Evolutionary conservation across 1,139 yeast genomes (phyloP).

Genomic region (Casaregolazyma suthepensis): DNA sequence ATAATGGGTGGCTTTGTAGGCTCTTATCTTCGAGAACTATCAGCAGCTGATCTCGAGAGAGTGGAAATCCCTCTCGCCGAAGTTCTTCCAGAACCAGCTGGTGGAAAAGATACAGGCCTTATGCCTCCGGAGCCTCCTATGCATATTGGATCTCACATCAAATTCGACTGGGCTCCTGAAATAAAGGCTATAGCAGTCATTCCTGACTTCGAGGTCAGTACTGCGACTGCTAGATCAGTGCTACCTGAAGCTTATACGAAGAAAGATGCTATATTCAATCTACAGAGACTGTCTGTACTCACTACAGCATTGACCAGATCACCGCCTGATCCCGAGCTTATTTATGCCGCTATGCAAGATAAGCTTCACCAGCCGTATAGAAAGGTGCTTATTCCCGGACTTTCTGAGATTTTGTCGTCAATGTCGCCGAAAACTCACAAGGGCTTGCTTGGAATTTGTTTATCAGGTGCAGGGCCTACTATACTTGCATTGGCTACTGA

Average conservation of each 20-base stretch:
- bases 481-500: slow-evolving; percentile 88
- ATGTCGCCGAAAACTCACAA: slow-evolving; percentile 78
- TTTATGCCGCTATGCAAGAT: slow-evolving; percentile 95
- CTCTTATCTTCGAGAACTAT: slow-evolving; percentile 76
- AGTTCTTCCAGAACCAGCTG: slow-evolving; percentile 73
- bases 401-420: slow-evolving; percentile 69
- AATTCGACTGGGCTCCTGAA: slow-evolving; percentile 74
- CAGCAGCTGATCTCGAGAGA: slow-evolving; percentile 60
- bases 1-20: slow-evolving; percentile 99
- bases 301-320: slow-evolving; percentile 79
- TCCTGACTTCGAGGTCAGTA: slow-evolving; percentile 90
- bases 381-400: slow-evolving; percentile 83
- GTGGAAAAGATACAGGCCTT: slow-evolving; percentile 58
- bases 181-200: slow-evolving; percentile 86
- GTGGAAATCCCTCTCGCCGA: slow-evolving; percentile 80
- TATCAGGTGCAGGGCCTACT: slow-evolving; percentile 98
- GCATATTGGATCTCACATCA: slow-evolving; percentile 82
- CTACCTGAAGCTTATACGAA: slow-evolving; percentile 76
- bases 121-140: slow-evolving; percentile 79
- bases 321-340: slow-evolving; percentile 75
- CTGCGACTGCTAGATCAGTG: slow-evolving; percentile 86
- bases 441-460: slow-evolving; percentile 87
- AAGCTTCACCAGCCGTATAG: slow-evolving; percentile 95
- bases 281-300: slow-evolving; percentile 68
- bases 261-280: slow-evolving; percentile 79